These are phyloP conservation scores for Spiromastix sp. DNA, from an alignment of 2,329 filamentous ascomycete species.

Conservation along the genomic window DNA sequence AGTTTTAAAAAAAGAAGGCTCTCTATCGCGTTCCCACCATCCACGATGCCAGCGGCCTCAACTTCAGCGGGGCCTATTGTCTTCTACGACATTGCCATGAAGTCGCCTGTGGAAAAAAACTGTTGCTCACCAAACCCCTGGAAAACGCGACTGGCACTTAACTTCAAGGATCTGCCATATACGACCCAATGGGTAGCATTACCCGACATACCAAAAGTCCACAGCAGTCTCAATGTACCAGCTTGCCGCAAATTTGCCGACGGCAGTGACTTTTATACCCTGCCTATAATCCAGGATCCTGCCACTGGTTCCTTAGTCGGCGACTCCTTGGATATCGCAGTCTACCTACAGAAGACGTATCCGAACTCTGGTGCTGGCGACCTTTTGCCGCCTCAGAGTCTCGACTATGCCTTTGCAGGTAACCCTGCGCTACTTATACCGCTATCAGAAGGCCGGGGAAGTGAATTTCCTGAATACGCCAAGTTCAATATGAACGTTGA, in stretches of 20 bases:
- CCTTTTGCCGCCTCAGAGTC: slow-evolving; percentile 38
- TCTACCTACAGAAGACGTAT: slow-evolving; percentile 46
- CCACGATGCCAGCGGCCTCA: background rate
- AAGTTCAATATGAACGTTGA: slow-evolving; percentile 48
- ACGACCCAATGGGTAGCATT: slow-evolving; percentile 44
- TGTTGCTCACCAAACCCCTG: slow-evolving; percentile 40
- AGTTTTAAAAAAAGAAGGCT: too few species aligned
- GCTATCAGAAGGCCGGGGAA: slow-evolving; percentile 24
- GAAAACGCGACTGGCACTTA: slow-evolving; percentile 41
- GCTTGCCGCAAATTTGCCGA: slow-evolving; percentile 46
- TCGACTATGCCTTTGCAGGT: slow-evolving; percentile 31
- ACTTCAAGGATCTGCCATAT: slow-evolving; percentile 40
- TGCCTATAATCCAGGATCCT: slow-evolving; percentile 46
- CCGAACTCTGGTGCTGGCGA: slow-evolving; percentile 35
- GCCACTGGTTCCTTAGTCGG: slow-evolving; percentile 36
- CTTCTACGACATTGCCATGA: slow-evolving; percentile 41
- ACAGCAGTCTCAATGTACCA: slow-evolving; percentile 36
- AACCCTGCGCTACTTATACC: slow-evolving; percentile 25
- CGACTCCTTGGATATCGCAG: slow-evolving; percentile 57
- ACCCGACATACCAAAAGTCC: slow-evolving; percentile 41
- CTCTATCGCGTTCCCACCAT: too few species aligned
- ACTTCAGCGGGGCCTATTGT: slow-evolving; percentile 15
- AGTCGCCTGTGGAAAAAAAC: slow-evolving; percentile 19
- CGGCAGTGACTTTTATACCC: slow-evolving; percentile 49
- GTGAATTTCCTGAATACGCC: slow-evolving; percentile 29